A percentile compares a stretch with the other conserved stretches of the same genome.
Evolutionary conservation across 352 stramenopile genomes (phyloP).

Genomic region (Globisporangium solare): DNA sequence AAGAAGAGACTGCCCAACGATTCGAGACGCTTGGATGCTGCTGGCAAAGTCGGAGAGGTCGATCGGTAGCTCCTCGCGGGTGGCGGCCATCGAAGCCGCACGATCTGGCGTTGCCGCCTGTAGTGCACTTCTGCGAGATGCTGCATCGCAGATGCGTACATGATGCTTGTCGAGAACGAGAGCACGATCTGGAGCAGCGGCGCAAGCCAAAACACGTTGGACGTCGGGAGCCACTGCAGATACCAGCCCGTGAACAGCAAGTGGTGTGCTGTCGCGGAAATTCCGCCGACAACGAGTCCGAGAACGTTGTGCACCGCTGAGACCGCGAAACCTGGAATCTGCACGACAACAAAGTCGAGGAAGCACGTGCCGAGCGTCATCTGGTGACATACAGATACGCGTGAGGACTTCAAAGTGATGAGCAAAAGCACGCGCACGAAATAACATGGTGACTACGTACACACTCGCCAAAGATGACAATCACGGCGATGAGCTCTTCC

Average conservation of each 20-base stretch:
- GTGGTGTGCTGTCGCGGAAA: conserved; percentile 6
- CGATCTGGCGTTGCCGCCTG: neutral
- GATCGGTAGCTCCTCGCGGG: conserved; percentile 7
- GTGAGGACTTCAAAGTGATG: no score
- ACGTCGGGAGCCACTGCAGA: conserved; percentile 6
- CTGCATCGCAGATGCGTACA: conserved; percentile 11
- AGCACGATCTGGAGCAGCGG: conserved; percentile 12
- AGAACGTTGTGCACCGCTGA: conserved; percentile 1
- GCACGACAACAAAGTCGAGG: conserved; percentile 5
- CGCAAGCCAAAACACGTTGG: conserved; percentile 7
- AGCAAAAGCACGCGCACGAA: no score
- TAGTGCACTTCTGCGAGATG: conserved; percentile 7
- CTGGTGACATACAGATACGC: neutral
- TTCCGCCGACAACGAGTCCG: neutral
- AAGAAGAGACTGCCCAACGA: no score
- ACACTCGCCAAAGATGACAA: conserved; percentile 13
- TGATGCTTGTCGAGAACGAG: conserved; percentile 4
- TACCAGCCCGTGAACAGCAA: conserved; percentile 9
- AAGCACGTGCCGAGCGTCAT: conserved; percentile 1
- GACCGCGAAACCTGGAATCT: conserved; percentile 6
- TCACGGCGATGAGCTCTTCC: conserved; percentile 3
- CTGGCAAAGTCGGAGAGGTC: neutral
- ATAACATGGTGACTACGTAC: conserved; percentile 16
- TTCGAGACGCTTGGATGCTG: no score
- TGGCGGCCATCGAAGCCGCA: neutral